These are phyloP conservation scores for Colletotrichum navitas DNA, from an alignment of 2,329 filamentous ascomycete genomes.

Conservation along the genomic window DNA sequence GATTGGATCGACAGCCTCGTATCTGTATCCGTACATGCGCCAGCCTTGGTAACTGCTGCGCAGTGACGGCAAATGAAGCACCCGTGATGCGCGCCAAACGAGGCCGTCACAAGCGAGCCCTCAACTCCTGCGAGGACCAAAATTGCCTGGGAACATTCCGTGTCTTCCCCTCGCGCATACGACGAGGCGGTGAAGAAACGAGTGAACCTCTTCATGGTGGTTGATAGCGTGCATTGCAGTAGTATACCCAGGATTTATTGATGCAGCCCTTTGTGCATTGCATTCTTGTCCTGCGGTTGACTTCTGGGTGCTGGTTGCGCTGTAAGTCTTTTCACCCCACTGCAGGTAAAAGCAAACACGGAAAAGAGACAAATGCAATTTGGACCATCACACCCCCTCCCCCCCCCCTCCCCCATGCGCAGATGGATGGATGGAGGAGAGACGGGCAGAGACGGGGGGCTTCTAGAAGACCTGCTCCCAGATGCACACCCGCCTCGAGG, in stretches of 20 bases:
- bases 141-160: background rate
- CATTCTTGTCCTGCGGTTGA: background rate
- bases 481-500: slow-evolving; percentile 26
- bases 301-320: background rate
- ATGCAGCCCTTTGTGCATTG: slow-evolving; percentile 4
- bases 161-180: background rate
- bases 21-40: slow-evolving; percentile 5
- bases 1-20: background rate
- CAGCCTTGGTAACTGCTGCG: slow-evolving; percentile 10
- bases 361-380: background rate
- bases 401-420: background rate
- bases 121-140: background rate
- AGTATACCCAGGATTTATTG: background rate
- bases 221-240: slow-evolving; percentile 28
- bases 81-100: background rate
- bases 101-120: slow-evolving; percentile 3
- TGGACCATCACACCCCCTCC: background rate
- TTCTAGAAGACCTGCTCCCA: slow-evolving; percentile 9
- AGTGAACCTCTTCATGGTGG: slow-evolving; percentile 21
- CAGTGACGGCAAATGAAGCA: slow-evolving; percentile 26
- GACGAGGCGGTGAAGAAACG: slow-evolving; percentile 39
- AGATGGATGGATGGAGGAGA: background rate
- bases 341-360: slow-evolving; percentile 41
- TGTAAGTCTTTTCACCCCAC: slow-evolving; percentile 14
- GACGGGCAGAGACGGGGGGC: background rate